Conservation (phyloP, 2,329 filamentous ascomycete genomes). For the Beauveria pseudobassiana region DNA sequence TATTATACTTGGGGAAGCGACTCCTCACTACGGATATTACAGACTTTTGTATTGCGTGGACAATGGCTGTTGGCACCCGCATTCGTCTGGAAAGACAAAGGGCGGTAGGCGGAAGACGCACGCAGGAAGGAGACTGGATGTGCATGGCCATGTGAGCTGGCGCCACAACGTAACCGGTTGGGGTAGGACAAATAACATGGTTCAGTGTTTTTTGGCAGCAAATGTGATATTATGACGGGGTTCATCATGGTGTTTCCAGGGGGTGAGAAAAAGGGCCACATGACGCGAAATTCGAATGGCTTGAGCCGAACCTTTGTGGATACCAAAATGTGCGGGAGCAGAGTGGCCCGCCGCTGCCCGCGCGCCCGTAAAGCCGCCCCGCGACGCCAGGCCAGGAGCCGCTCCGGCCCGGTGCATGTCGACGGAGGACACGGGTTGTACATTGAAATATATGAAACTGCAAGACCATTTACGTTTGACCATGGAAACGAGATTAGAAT, state of each 20-base stretch:
- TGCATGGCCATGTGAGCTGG: not conserved
- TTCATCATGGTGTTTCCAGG: not conserved
- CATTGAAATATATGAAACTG: no score
- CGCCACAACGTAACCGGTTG: not conserved
- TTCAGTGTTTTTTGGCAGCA: not conserved
- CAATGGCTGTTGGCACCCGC: not conserved
- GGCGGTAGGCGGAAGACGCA: not conserved
- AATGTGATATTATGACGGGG: not conserved
- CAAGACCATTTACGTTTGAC: no score
- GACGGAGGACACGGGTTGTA: not conserved
- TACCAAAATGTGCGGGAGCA: not conserved
- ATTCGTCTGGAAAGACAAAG: not conserved
- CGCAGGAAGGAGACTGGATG: not conserved
- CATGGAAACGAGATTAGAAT: no score
- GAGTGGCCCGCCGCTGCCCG: constrained; percentile 8
- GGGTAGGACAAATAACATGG: not conserved
- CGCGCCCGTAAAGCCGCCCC: constrained; percentile 1
- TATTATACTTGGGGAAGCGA: not conserved
- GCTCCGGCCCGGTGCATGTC: not conserved
- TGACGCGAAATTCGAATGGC: not conserved
- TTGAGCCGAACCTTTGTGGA: not conserved
- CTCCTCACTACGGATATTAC: not conserved
- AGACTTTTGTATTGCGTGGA: not conserved
- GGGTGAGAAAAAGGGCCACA: not conserved
- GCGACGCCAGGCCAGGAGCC: not conserved